phyloP scores from a whole-genome alignment of 148 eudicot species.

The Diospyros kaki region DNA sequence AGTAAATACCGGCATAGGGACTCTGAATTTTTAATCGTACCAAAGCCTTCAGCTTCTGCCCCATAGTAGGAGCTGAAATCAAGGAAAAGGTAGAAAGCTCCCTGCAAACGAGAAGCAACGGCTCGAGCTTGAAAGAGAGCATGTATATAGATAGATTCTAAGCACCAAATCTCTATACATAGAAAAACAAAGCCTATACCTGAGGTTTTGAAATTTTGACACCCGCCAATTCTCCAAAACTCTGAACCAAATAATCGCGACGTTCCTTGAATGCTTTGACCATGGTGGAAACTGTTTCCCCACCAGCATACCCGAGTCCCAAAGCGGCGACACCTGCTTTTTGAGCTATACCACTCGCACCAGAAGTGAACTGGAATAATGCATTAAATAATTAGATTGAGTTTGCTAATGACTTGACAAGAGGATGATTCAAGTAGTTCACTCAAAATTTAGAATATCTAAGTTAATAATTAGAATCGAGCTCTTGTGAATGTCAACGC shows the following conservation, averaged over 20 bases:
- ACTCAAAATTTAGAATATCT: too few relatives aligned
- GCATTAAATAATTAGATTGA: conserved; percentile 3
- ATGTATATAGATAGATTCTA: neutral
- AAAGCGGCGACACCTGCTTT: conserved; percentile 94
- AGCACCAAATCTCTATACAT: neutral
- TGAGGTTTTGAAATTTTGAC: conserved; percentile 88
- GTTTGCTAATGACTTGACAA: neutral
- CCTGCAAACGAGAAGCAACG: conserved; percentile 47
- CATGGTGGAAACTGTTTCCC: conserved; percentile 75
- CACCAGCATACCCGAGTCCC: conserved; percentile 93
- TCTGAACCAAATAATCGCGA: conserved; percentile 71
- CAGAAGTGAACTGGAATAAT: conserved; percentile 68
- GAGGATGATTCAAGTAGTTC: neutral
- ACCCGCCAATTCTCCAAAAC: conserved; percentile 72
- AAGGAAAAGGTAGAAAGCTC: conserved; percentile 92
- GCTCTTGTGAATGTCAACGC: too few relatives aligned
- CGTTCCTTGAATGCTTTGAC: conserved; percentile 88
- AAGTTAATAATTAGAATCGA: too few relatives aligned
- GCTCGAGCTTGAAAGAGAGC: too few relatives aligned
- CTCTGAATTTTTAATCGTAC: conserved; percentile 67
- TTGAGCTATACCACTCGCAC: conserved; percentile 85
- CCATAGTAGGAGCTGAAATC: conserved; percentile 89
- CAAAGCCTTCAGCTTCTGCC: conserved; percentile 72
- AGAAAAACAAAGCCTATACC: conserved; percentile 27
- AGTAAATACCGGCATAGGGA: conserved; percentile 86